phyloP scores from a whole-genome alignment of 2,329 filamentous ascomycete species.

The Coniochaeta sp. region DNA sequence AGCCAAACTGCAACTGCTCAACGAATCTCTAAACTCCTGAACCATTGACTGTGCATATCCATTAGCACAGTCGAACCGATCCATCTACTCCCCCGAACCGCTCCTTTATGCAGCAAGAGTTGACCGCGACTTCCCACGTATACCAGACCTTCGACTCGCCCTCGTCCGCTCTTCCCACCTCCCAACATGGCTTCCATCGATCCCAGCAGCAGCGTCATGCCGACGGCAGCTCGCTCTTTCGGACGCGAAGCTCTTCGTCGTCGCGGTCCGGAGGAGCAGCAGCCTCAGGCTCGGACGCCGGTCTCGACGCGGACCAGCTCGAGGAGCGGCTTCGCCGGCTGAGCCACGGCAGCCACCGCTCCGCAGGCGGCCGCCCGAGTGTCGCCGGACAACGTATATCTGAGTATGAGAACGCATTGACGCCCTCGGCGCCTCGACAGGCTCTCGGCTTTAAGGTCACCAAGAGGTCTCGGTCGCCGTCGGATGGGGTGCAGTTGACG shows the following conservation, averaged over 20 bases:
- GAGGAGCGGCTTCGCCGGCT: slow-evolving; percentile 45
- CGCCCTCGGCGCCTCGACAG: slow-evolving; percentile 37
- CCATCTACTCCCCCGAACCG: slow-evolving; percentile 25
- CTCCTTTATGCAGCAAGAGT: slow-evolving; percentile 61
- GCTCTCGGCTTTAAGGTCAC: slow-evolving; percentile 49
- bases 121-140: slow-evolving; percentile 36
- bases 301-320: slow-evolving; percentile 34
- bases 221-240: slow-evolving; percentile 25
- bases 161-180: slow-evolving; percentile 20
- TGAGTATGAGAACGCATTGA: slow-evolving; percentile 55
- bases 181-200: slow-evolving; percentile 52
- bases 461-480: slow-evolving; percentile 34
- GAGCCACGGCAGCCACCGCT: slow-evolving; percentile 30
- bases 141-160: slow-evolving; percentile 28
- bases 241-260: slow-evolving; percentile 28
- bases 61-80: slow-evolving; percentile 41
- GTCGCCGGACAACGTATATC: slow-evolving; percentile 46
- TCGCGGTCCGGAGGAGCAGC: slow-evolving; percentile 22
- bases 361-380: slow-evolving; percentile 18
- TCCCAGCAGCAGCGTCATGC: slow-evolving; percentile 30
- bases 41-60: slow-evolving; percentile 39
- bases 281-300: slow-evolving; percentile 18
- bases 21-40: background rate
- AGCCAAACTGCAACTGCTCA: background rate
- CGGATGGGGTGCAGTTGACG: slow-evolving; percentile 35